Base-by-base conservation (phyloP, 163 green algal genomes). In the Scenedesmus sp. region DNA sequence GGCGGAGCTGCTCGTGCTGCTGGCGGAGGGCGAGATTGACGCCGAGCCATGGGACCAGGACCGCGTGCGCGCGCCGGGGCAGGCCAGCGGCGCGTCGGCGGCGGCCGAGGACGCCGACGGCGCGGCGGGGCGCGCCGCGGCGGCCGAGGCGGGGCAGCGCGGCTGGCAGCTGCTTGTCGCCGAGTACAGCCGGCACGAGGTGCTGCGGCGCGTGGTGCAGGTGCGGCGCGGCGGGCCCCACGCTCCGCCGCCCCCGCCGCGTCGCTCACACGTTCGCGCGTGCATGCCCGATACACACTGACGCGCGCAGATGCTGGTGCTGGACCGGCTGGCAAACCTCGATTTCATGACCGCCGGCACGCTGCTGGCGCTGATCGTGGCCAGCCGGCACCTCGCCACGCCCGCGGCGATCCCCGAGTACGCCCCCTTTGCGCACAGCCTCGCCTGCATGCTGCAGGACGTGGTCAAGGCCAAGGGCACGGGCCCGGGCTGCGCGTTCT, bases 1-100 rank as follows among this genome's bases (percentile, higher is more conserved):
- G 74, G 22, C 74, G 51, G 48, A 81, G 63, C 34, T 81, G 62
- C 31, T 81, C 62, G 62, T 58, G n/a, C 14, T 75, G 39, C 62
- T 81, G 6, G 56, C 39, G 13, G 74, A 81, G 24, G 74, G 62
- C 5, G 74, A 73, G 39, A 56, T 60, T 34, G 63, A 70, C 15
- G 60, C 63, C 1, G 13, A 51, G 48, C 58, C 72, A 4, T 60
- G 72, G 42, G 60, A 80, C 24, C 57, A 72, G 47, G 63, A 80
- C 18, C n/a, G 58, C 6, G 17, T 45, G 42, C 56, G 70, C 24
- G 28, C 39, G 66, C 66, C 47, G 26, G 66, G 44, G 1, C 29
- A 9, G 64, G 24, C n/a, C 36, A 60, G 45, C 36, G 20, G 33
- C 18, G 53, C 39, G 39, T 6, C 39, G 39, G 39, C 39, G 39